Conservation (phyloP, 371 early-diverging fungal species). For the Haplosporangium sp. region DNA sequence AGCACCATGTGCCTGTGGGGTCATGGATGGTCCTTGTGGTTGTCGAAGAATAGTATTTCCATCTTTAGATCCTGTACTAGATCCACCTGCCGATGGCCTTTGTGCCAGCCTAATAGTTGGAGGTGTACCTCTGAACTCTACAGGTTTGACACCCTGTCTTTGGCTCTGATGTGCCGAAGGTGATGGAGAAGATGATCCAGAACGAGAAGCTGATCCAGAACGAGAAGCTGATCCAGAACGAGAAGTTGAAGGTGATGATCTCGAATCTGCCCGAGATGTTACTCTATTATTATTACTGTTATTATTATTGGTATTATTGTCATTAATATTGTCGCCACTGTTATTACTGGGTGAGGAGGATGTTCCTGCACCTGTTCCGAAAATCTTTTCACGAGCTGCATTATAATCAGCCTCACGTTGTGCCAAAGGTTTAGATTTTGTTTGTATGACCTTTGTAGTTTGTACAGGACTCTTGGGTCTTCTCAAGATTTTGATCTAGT, state of each 20-base stretch:
- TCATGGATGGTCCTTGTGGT: constrained; percentile 23
- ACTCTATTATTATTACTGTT: not conserved
- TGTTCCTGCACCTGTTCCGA: constrained; percentile 15
- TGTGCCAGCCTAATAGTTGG: constrained; percentile 12
- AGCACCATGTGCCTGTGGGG: not conserved
- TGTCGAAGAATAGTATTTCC: constrained; percentile 19
- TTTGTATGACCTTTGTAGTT: not conserved
- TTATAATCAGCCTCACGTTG: constrained; percentile 48
- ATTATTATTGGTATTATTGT: not conserved
- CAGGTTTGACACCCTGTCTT: constrained; percentile 16
- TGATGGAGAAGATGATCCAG: constrained; percentile 15
- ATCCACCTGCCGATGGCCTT: not conserved
- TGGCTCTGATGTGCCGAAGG: not conserved
- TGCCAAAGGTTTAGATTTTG: constrained; percentile 29
- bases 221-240: constrained; percentile 13
- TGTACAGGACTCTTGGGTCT: constrained; percentile 44
- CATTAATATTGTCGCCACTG: not conserved
- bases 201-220: constrained; percentile 1
- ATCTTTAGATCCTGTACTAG: not conserved
- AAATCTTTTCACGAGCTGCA: constrained; percentile 53
- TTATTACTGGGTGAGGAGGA: constrained; percentile 5
- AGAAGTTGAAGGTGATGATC: constrained; percentile 7
- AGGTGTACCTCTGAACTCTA: constrained; percentile 28
- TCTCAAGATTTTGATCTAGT: constrained; percentile 42
- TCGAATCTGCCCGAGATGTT: constrained; percentile 2